phyloP scores from a whole-genome alignment of 2,329 filamentous ascomycete species.

The Amphichorda felina region DNA sequence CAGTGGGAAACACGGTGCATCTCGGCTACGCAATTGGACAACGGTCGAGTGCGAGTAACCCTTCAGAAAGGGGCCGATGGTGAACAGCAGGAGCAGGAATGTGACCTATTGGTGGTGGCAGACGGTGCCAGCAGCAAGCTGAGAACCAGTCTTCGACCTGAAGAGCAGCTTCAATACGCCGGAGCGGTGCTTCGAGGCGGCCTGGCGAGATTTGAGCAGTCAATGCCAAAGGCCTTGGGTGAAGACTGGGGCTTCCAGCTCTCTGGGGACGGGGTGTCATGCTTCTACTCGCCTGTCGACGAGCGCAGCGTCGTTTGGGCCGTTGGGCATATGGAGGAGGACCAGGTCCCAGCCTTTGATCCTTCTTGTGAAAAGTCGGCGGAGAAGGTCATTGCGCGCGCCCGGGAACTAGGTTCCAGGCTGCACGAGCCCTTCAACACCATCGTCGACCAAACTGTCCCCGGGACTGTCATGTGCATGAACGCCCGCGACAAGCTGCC shows the following conservation, averaged over 20 bases:
- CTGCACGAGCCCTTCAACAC: slow-evolving; percentile 26
- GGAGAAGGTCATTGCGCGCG: slow-evolving; percentile 17
- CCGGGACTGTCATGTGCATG: slow-evolving; percentile 20
- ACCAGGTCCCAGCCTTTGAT: slow-evolving; percentile 7
- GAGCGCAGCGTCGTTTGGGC: slow-evolving; percentile 27
- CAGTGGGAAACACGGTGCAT: slow-evolving; percentile 15
- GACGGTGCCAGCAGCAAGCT: slow-evolving; percentile 32
- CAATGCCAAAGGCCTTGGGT: slow-evolving; percentile 18
- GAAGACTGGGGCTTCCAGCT: slow-evolving; percentile 28
- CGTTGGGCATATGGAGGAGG: slow-evolving; percentile 20
- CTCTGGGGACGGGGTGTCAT: slow-evolving; percentile 23
- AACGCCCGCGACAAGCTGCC: slow-evolving; percentile 31
- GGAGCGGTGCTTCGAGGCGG: slow-evolving; percentile 26
- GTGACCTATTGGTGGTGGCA: slow-evolving; percentile 30
- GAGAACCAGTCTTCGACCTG: slow-evolving; percentile 21
- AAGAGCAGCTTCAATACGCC: slow-evolving; percentile 24
- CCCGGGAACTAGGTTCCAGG: slow-evolving; percentile 16
- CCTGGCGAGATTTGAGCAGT: slow-evolving; percentile 19
- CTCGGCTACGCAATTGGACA: slow-evolving; percentile 8
- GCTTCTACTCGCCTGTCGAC: slow-evolving; percentile 33
- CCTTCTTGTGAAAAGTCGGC: slow-evolving; percentile 9
- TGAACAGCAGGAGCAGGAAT: slow-evolving; percentile 11
- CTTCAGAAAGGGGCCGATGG: slow-evolving; percentile 4
- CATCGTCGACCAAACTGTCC: slow-evolving; percentile 26
- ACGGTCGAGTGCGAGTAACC: slow-evolving; percentile 12